phyloP scores from a whole-genome alignment of 371 early-diverging fungal species.

The Actinomortierella wolfii region DNA sequence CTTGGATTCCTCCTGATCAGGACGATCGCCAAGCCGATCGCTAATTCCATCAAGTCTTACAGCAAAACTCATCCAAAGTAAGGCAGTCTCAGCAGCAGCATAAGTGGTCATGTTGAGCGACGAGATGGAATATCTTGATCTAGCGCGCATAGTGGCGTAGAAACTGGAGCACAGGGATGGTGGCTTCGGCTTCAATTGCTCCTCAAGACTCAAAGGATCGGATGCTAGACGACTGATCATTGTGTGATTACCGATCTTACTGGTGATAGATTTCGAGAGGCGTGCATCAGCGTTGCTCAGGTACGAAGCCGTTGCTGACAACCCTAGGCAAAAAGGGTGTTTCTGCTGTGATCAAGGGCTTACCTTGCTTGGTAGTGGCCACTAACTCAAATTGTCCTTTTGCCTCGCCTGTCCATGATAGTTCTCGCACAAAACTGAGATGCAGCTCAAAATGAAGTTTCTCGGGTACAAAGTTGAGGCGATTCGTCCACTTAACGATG shows the following conservation, averaged over 20 bases:
- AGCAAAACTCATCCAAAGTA: conserved; percentile 67
- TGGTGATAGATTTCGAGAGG: conserved; percentile 59
- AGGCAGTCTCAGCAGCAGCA: conserved; percentile 2
- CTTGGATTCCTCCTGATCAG: conserved; percentile 69
- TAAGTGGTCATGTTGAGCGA: no score
- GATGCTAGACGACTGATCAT: no score
- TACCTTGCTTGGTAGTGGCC: background rate
- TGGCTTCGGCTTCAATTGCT: no score
- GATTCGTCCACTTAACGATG: conserved; percentile 86
- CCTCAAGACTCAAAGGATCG: no score
- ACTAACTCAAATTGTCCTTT: background rate
- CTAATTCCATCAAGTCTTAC: conserved; percentile 80
- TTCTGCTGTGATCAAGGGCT: background rate
- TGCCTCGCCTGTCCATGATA: conserved; percentile 10
- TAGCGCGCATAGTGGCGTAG: no score
- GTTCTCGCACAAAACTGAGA: conserved; percentile 70
- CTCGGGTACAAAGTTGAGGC: conserved; percentile 78
- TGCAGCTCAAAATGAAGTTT: conserved; percentile 84
- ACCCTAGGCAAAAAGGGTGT: background rate
- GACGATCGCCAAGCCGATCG: conserved; percentile 85
- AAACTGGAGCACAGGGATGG: no score
- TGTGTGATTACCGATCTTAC: background rate
- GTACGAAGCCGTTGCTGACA: conserved; percentile 25
- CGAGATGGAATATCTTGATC: no score
- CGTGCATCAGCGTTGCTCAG: conserved; percentile 86